These are phyloP conservation scores for Protomyces lactucae-debilis DNA, from an alignment of 1,139 yeast genomes.

Conservation along the genomic window DNA sequence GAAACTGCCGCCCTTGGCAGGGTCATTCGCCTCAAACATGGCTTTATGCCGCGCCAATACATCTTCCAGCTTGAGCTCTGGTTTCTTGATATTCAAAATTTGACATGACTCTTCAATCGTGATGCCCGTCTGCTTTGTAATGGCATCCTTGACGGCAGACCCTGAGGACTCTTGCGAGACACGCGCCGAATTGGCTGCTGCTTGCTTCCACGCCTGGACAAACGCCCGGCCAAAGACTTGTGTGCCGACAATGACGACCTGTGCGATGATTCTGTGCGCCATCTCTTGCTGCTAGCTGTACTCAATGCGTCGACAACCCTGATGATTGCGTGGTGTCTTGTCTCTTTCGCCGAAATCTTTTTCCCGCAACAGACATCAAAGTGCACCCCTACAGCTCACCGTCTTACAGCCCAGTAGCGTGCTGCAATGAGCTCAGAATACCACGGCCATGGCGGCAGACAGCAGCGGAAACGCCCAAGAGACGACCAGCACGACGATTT, in stretches of 20 bases:
- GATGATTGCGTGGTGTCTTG: neutral
- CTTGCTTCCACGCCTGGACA: constrained; percentile 95
- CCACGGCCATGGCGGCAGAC: constrained; percentile 15
- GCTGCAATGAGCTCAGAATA: neutral
- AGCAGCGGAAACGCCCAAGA: constrained; percentile 19
- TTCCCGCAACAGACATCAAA: too few species aligned
- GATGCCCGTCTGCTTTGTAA: constrained; percentile 38
- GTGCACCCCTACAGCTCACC: too few species aligned
- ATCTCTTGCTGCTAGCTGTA: neutral
- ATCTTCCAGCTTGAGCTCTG: constrained; percentile 51
- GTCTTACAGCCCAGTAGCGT: too few species aligned
- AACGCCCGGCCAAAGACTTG: constrained; percentile 94
- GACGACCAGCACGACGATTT: constrained; percentile 19
- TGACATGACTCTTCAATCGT: constrained; percentile 85
- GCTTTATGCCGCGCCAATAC: constrained; percentile 74
- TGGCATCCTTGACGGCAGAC: constrained; percentile 28
- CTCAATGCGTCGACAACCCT: too few species aligned
- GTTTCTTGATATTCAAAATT: constrained; percentile 69
- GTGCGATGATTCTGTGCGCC: constrained; percentile 37
- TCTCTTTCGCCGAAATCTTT: too few species aligned
- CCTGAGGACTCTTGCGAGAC: constrained; percentile 36
- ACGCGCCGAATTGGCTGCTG: constrained; percentile 69
- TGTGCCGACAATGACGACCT: constrained; percentile 89
- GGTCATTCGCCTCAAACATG: constrained; percentile 79
- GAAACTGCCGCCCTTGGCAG: constrained; percentile 90